Evolutionary conservation across 129 eudicot species (phyloP), one percentile per base, ranked within the genome.

Genomic region (Dittrichia graveolens): DNA sequence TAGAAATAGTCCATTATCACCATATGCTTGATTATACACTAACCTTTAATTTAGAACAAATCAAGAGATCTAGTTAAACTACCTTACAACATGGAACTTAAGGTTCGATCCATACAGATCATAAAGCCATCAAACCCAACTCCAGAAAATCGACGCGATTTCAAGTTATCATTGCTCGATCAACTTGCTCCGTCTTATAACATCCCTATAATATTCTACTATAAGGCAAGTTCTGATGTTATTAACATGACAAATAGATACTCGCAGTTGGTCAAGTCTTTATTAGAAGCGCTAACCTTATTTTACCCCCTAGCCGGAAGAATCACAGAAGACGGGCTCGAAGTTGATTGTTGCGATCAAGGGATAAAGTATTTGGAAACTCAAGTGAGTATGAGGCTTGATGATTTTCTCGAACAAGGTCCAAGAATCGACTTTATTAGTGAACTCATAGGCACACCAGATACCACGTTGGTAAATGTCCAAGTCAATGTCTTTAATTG

Each of bases 281-380:
- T 87, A 13, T 79, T 89, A 1, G 75, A 87, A n/a, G 75, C 71
- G 34, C 67, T 87, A 47, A 63, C 73, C 48, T 61, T 45, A 11
- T 82, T 79, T 24, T 84, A 87, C 69, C 93, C 89, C 0, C 65
- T 87, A 46, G 85, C 89, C 0, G 89, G 89, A 6, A 73, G 81
- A 70, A 59, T 82, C 42, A 43, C 61, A 15, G 49, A 54, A 50
- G 81, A 75, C 14, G 69, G 48, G 65, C 64, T 31, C 5, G 58
- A 45, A 1, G 76, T 84, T 24, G 82, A 87, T 41, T 87, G 93
- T n/a, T 79, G 69, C 13, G 87, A 79, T 63, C 73, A 69, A 41
- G 90, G 90, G 44, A 75, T 74, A 8, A 12, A 49, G 63, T 82
- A 76, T 42, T 0, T 72, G 42, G 87, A 82, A 68, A 48, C 87